These are phyloP conservation scores for Tetrapisispora taiwanensis DNA, from an alignment of 805 yeast genomes.

Conservation along the genomic window DNA sequence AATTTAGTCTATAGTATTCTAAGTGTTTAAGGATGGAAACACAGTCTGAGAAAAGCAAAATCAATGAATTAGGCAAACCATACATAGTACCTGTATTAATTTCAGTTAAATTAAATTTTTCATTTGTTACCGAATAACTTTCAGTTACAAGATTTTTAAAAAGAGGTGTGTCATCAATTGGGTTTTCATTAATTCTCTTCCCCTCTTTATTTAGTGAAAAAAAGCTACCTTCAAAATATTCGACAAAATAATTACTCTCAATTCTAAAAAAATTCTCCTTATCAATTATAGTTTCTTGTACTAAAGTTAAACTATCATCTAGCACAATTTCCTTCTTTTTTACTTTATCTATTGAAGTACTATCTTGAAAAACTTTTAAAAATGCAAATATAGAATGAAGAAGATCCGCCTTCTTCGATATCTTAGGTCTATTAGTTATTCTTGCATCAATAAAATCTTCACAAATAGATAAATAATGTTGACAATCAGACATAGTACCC, in stretches of 20 bases:
- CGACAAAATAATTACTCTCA: background rate
- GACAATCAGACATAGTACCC: conserved; percentile 85
- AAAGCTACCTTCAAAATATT: background rate
- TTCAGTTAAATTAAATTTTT: conserved; percentile 27
- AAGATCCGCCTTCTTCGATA: conserved; percentile 66
- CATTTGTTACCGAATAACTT: conserved; percentile 21
- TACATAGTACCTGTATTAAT: conserved; percentile 72
- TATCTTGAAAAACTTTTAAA: conserved; percentile 64
- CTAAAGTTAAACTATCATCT: background rate
- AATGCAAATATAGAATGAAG: conserved; percentile 73
- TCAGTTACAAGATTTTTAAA: conserved; percentile 36
- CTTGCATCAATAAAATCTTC: conserved; percentile 64
- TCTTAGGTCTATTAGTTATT: conserved; percentile 51
- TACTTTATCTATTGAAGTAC: conserved; percentile 38
- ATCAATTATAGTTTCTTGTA: background rate
- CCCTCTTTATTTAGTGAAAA: background rate
- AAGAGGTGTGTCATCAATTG: conserved; percentile 22
- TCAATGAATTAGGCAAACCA: conserved; percentile 75
- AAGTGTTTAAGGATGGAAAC: conserved; percentile 57
- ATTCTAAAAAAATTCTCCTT: background rate
- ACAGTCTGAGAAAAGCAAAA: conserved; percentile 60
- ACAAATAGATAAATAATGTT: conserved; percentile 63
- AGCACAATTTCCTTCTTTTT: conserved; percentile 4
- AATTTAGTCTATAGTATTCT: conserved; percentile 33
- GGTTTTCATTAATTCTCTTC: background rate